Conservation (phyloP, 345 rosid species). For the Salix suchowensis region DNA sequence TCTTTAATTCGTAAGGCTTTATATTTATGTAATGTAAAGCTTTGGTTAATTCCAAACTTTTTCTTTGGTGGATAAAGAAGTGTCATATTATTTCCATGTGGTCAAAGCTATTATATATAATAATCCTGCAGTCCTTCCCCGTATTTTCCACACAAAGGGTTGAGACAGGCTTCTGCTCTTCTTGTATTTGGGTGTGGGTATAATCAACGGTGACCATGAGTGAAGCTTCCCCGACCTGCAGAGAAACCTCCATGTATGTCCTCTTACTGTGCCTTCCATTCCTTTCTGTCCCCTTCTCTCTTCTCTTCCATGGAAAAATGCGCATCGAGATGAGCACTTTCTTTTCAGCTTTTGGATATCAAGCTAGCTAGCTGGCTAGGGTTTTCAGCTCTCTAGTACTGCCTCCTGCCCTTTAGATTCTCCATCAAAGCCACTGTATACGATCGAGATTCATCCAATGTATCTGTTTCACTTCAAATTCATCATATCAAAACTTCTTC, state of each 20-base stretch:
- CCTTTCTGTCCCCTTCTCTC: background rate
- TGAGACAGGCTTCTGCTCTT: background rate
- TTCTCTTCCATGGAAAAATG: background rate
- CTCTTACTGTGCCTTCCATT: background rate
- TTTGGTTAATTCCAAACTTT: too few species aligned
- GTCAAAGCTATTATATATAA: too few species aligned
- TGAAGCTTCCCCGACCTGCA: background rate
- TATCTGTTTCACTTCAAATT: background rate
- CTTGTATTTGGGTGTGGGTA: background rate
- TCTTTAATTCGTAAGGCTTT: too few species aligned
- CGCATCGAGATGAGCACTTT: background rate
- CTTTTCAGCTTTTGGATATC: background rate
- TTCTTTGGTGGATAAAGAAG: too few species aligned
- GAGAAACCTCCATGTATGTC: conserved; percentile 1
- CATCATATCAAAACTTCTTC: background rate
- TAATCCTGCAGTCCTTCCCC: background rate
- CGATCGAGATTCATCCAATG: background rate
- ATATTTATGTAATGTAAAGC: too few species aligned
- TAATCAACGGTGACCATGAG: background rate
- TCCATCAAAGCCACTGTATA: background rate
- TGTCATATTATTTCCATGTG: too few species aligned
- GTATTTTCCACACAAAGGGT: background rate
- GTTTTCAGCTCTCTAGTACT: background rate
- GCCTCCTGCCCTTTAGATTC: background rate
- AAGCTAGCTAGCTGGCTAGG: background rate